Conservation (phyloP, 768 basidiomycete species). For the Rhizopogon sp. region DNA sequence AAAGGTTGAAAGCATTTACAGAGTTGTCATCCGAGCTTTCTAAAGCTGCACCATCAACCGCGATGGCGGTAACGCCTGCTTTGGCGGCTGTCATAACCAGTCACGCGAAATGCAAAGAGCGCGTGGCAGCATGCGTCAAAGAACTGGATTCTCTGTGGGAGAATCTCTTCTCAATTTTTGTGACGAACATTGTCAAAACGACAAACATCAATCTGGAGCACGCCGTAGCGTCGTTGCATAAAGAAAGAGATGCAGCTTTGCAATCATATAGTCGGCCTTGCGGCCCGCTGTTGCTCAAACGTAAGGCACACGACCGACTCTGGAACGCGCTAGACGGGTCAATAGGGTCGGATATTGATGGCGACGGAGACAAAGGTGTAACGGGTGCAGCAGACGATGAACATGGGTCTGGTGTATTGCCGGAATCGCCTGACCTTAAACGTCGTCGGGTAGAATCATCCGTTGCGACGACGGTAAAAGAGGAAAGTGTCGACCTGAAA, state of each 20-base stretch:
- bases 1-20: conserved; percentile 44
- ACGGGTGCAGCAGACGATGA: not conserved
- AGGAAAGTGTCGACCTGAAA: conserved; percentile 20
- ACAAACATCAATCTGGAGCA: conserved; percentile 28
- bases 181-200: conserved; percentile 34
- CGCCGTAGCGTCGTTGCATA: conserved; percentile 29
- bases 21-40: conserved; percentile 45
- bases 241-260: conserved; percentile 23
- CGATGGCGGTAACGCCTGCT: conserved; percentile 37
- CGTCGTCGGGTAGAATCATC: conserved; percentile 10
- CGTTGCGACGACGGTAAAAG: conserved; percentile 9
- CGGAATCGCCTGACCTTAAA: conserved; percentile 7
- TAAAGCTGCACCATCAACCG: conserved; percentile 37
- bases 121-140: conserved; percentile 32
- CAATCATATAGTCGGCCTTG: conserved; percentile 10
- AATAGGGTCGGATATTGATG: not conserved
- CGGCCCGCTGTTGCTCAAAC: conserved; percentile 10
- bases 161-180: conserved; percentile 37
- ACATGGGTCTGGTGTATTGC: not conserved
- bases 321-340: not conserved
- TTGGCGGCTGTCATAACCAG: conserved; percentile 40
- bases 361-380: not conserved
- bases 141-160: conserved; percentile 44
- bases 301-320: not conserved
- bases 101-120: conserved; percentile 39